phyloP scores from a whole-genome alignment of 495 filamentous ascomycete genomes.

The Talaromyces borbonicus region DNA sequence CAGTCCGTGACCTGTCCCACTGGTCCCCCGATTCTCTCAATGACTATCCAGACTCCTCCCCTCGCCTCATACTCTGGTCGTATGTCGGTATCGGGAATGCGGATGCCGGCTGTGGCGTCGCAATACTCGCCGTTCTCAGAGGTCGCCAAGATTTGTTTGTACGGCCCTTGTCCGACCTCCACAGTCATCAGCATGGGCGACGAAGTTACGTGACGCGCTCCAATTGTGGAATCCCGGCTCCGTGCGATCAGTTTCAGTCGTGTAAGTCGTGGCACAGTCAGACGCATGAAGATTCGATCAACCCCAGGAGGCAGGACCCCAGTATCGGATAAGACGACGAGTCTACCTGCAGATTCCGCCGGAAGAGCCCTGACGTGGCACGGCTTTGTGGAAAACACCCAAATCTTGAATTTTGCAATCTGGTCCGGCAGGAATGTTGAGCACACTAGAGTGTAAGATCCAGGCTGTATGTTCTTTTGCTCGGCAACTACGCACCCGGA shows the following conservation, averaged over 20 bases:
- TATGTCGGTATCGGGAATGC: slow-evolving; percentile 63
- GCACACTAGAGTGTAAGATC: slow-evolving; percentile 76
- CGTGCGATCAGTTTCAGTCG: slow-evolving; percentile 44
- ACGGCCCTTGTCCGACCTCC: slow-evolving; percentile 59
- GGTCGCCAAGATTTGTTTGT: slow-evolving; percentile 48
- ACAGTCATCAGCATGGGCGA: slow-evolving; percentile 54
- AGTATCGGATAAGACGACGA: slow-evolving; percentile 41
- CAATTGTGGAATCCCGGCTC: slow-evolving; percentile 27
- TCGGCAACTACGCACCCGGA: slow-evolving; percentile 65
- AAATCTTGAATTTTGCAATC: slow-evolving; percentile 62
- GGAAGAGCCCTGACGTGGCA: slow-evolving; percentile 46
- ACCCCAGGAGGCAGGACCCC: slow-evolving; percentile 41
- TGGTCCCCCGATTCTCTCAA: slow-evolving; percentile 59
- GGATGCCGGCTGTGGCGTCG: slow-evolving; percentile 56
- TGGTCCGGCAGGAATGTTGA: slow-evolving; percentile 80
- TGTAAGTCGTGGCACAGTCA: slow-evolving; percentile 47
- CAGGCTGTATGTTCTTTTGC: slow-evolving; percentile 43
- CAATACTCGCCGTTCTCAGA: slow-evolving; percentile 56
- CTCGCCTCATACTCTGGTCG: slow-evolving; percentile 38
- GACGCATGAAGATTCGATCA: slow-evolving; percentile 40
- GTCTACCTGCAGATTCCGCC: slow-evolving; percentile 57
- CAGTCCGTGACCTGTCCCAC: slow-evolving; percentile 40
- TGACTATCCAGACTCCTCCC: slow-evolving; percentile 63
- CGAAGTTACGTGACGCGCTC: slow-evolving; percentile 27
- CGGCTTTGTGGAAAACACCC: slow-evolving; percentile 50